Evolutionary conservation across 768 basidiomycete species (phyloP).

Genomic region (Psilocybe cyanescens): DNA sequence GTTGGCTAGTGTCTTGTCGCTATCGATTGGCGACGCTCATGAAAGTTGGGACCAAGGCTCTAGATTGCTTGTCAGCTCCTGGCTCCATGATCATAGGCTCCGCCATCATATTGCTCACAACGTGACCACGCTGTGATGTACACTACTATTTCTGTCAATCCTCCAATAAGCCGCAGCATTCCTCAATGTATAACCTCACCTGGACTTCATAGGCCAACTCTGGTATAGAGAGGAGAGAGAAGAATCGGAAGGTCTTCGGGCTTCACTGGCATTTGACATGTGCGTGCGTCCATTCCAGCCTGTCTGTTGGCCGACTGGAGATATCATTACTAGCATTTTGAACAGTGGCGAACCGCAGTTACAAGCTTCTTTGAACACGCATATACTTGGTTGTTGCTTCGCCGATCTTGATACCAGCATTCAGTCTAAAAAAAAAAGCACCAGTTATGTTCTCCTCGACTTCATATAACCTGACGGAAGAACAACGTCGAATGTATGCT

Average conservation of each 20-base stretch:
- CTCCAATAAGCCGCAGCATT: not conserved
- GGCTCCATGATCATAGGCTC: slow-evolving; percentile 9
- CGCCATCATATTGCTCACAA: slow-evolving; percentile 6
- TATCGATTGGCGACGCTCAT: slow-evolving; percentile 13
- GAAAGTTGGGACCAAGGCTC: slow-evolving; percentile 1
- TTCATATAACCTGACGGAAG: slow-evolving; percentile 35
- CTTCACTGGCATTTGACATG: not conserved
- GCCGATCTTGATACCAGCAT: not conserved
- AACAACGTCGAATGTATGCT: slow-evolving; percentile 53
- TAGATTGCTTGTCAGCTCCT: not conserved
- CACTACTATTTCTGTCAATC: not conserved
- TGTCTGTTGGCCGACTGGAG: not conserved
- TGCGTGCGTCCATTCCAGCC: not conserved
- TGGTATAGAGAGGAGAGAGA: not conserved
- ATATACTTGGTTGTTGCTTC: not conserved
- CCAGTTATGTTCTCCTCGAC: slow-evolving; percentile 11
- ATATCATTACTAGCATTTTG: not conserved
- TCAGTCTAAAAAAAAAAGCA: not conserved
- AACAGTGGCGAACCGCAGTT: not conserved
- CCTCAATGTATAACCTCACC: too few species aligned
- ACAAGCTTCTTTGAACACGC: not conserved
- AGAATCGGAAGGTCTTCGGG: not conserved
- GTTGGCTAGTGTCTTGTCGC: slow-evolving; percentile 3
- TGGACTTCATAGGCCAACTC: too few species aligned
- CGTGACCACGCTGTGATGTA: slow-evolving; percentile 5